Percentiles rank a stretch among this genome's conserved stretches.
Conservation (phyloP, 441 rosid species). For the Hura crepitans region DNA sequence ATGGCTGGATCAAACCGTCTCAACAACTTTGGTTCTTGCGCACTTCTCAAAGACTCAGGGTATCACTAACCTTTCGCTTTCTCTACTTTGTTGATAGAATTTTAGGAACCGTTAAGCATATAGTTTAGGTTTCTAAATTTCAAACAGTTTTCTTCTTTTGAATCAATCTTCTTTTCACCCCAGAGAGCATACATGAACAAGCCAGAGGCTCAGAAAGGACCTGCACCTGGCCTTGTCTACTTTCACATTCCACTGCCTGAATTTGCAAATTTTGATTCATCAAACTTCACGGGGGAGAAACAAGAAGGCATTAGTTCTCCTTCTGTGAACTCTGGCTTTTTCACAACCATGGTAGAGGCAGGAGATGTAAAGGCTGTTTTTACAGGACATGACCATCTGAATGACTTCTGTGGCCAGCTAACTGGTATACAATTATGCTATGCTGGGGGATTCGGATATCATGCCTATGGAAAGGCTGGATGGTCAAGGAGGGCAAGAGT, state of each 20-base stretch:
- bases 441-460: slow-evolving; percentile 87
- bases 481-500: slow-evolving; percentile 76
- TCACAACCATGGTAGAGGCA: slow-evolving; percentile 61
- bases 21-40: slow-evolving; percentile 70
- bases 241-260: slow-evolving; percentile 87
- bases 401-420: slow-evolving; percentile 68
- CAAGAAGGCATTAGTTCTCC: slow-evolving; percentile 68
- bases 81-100: neutral
- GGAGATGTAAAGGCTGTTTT: slow-evolving; percentile 81
- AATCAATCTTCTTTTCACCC: slow-evolving; percentile 8
- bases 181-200: slow-evolving; percentile 51
- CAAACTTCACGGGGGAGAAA: slow-evolving; percentile 58
- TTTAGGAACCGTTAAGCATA: neutral
- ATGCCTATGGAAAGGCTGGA: slow-evolving; percentile 83
- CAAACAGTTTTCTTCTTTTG: neutral
- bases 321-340: slow-evolving; percentile 74
- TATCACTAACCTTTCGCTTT: slow-evolving; percentile 13
- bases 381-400: slow-evolving; percentile 73
- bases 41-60: slow-evolving; percentile 61
- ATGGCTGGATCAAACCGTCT: slow-evolving; percentile 79
- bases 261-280: slow-evolving; percentile 40
- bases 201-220: slow-evolving; percentile 50
- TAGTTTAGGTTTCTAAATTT: neutral
- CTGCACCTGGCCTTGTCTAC: slow-evolving; percentile 73
- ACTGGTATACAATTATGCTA: slow-evolving; percentile 69